These are phyloP conservation scores for Phytophthora fragariaefolia DNA, from an alignment of 352 stramenopile genomes.

Conservation along the genomic window DNA sequence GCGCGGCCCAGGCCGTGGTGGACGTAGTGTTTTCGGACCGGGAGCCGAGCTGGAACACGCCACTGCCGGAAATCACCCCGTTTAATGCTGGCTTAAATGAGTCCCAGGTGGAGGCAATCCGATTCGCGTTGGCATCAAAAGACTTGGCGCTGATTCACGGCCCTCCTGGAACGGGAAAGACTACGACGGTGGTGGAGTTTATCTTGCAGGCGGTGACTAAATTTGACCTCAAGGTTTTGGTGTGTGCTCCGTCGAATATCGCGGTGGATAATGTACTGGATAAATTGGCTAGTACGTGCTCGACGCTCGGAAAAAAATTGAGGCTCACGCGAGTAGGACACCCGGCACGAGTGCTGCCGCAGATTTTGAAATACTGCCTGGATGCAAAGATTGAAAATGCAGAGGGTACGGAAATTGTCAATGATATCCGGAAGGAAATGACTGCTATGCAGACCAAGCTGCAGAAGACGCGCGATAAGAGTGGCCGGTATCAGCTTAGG, in stretches of 20 bases:
- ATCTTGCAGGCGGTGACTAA: conserved; percentile 93
- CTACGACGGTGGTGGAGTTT: conserved; percentile 97
- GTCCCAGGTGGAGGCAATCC: conserved; percentile 80
- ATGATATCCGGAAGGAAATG: conserved; percentile 95
- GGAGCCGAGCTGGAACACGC: conserved; percentile 60
- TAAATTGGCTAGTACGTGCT: conserved; percentile 76
- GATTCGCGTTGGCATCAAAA: conserved; percentile 83
- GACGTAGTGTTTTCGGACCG: conserved; percentile 73
- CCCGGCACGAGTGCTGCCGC: conserved; percentile 92
- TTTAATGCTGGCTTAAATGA: conserved; percentile 70
- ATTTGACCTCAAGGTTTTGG: conserved; percentile 92
- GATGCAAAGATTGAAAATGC: conserved; percentile 92
- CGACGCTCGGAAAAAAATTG: conserved; percentile 45
- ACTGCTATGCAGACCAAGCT: conserved; percentile 60
- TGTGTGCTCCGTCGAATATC: conserved; percentile 98
- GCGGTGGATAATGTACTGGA: conserved; percentile 98
- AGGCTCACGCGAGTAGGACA: conserved; percentile 91
- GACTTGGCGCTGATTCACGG: conserved; percentile 94
- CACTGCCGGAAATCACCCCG: conserved; percentile 49
- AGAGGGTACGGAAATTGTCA: conserved; percentile 96
- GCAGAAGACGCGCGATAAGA: conserved; percentile 66
- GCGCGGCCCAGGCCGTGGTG: conserved; percentile 60
- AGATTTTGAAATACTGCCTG: conserved; percentile 94
- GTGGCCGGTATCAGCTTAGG: conserved; percentile 50
- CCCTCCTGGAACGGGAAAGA: conserved; percentile 96